Percentiles rank a stretch among this genome's conserved stretches.
phyloP scores from a whole-genome alignment of 352 stramenopile species.

The Globisporangium splendens region DNA sequence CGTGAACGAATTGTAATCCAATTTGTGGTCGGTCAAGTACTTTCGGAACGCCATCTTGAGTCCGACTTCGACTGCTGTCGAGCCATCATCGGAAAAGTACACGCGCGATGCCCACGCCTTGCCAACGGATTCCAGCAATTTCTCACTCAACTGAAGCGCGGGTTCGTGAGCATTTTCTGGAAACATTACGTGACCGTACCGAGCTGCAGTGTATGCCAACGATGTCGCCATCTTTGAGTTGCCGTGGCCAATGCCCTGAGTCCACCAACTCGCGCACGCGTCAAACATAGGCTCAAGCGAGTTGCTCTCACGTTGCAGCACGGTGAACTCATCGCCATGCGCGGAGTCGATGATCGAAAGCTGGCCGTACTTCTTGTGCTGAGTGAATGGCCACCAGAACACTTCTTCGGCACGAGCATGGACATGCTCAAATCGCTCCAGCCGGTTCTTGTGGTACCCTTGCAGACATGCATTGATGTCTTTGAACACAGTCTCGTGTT shows the following conservation, averaged over 20 bases:
- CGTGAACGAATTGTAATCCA: constrained; percentile 55
- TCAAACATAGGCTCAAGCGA: constrained; percentile 78
- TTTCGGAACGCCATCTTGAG: constrained; percentile 92
- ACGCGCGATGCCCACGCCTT: constrained; percentile 84
- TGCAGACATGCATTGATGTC: constrained; percentile 46
- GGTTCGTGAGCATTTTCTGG: constrained; percentile 88
- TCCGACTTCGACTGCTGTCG: constrained; percentile 87
- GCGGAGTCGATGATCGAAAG: constrained; percentile 89
- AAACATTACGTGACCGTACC: constrained; percentile 93
- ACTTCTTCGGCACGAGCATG: constrained; percentile 56
- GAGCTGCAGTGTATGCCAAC: constrained; percentile 84
- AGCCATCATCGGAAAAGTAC: constrained; percentile 91
- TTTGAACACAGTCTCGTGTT: constrained; percentile 47
- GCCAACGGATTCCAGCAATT: constrained; percentile 72
- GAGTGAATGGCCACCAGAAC: constrained; percentile 94
- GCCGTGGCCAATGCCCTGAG: constrained; percentile 88
- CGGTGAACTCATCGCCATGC: constrained; percentile 84
- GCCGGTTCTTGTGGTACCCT: constrained; percentile 48
- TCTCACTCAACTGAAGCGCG: constrained; percentile 73
- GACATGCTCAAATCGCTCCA: constrained; percentile 57
- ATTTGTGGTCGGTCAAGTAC: constrained; percentile 61
- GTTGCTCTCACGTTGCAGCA: constrained; percentile 45
- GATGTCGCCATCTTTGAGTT: constrained; percentile 86
- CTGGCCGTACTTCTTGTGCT: constrained; percentile 83
- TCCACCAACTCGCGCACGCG: constrained; percentile 92